Base-by-base conservation (phyloP, 2,329 filamentous ascomycete genomes). In the Colletotrichum endophyticum region DNA sequence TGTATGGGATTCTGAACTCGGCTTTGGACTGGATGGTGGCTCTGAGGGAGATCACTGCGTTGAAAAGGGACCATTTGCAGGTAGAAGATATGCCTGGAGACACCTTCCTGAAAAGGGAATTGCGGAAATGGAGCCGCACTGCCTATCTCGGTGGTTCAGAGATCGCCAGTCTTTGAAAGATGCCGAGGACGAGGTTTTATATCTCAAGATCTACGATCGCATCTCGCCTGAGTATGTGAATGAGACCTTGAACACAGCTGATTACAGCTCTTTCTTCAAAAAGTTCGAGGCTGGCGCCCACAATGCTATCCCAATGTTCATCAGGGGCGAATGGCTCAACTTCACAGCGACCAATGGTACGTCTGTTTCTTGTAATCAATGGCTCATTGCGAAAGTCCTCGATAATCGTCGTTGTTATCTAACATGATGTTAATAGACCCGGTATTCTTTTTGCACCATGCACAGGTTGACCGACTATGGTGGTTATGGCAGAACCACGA, bases 371-470 rank as follows among this genome's bases (percentile, higher is more conserved):
- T n/a, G n/a, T n/a, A n/a, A n/a, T n/a, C n/a, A n/a, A n/a, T n/a
- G n/a, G n/a, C n/a, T n/a, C n/a, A n/a, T n/a, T n/a, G n/a, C n/a
- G n/a, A n/a, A n/a, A n/a, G n/a, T n/a, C n/a, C n/a, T n/a, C n/a
- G n/a, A n/a, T n/a, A n/a, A n/a, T n/a, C n/a, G n/a, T n/a, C n/a
- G n/a, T 27, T 27, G 5, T 27, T 32, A 12, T 32, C 32, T 32
- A 4, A 32, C 32, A 32, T 32, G 11, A 1, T 12, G 3, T 32
- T 11, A 2, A 32, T 32, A 32, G 32, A 85, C 61, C 84, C 84
- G 32, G 80, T 76, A 9, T 85, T 85, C 72, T 85, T 80, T 72
- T 64, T 80, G 4, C 80, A 81, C 68, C 80, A 81, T 70, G 73
- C 77, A 19, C 80, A 80, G 79, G 79, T 81, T 56, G 80, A 81